Evolutionary conservation across 2,329 filamentous ascomycete genomes (phyloP).

Genomic region (Ophiosphaerella korrae): DNA sequence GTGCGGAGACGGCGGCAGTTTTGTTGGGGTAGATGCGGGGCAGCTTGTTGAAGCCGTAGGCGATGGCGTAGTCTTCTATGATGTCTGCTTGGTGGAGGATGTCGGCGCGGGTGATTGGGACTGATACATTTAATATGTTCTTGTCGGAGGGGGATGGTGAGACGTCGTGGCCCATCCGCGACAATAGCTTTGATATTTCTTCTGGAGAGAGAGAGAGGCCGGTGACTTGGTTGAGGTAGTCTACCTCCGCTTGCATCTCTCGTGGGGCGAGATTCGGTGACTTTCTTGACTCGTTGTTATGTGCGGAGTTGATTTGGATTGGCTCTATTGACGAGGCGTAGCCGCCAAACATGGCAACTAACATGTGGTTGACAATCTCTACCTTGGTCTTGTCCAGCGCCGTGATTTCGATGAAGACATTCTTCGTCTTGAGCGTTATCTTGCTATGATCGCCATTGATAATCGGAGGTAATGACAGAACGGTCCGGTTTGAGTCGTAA

Average conservation of each 20-base stretch:
- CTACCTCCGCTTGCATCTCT: slow-evolving; percentile 78
- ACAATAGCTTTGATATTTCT: slow-evolving; percentile 77
- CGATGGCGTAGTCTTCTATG: slow-evolving; percentile 97
- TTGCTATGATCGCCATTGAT: slow-evolving; percentile 98
- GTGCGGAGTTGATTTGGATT: slow-evolving; percentile 86
- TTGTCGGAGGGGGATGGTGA: slow-evolving; percentile 73
- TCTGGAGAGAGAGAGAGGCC: slow-evolving; percentile 77
- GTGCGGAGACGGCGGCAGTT: slow-evolving; percentile 82
- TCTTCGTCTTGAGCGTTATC: slow-evolving; percentile 87
- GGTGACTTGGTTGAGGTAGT: slow-evolving; percentile 92
- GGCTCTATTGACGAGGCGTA: slow-evolving; percentile 96
- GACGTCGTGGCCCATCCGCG: slow-evolving; percentile 87
- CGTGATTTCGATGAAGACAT: slow-evolving; percentile 96
- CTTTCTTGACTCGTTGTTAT: slow-evolving; percentile 82
- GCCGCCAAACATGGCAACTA: slow-evolving; percentile 95
- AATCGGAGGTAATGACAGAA: slow-evolving; percentile 94
- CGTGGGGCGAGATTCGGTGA: slow-evolving; percentile 82
- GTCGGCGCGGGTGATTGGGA: slow-evolving; percentile 90
- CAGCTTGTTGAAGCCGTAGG: slow-evolving; percentile 96
- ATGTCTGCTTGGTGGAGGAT: slow-evolving; percentile 96
- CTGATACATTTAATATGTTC: slow-evolving; percentile 73
- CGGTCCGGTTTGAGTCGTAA: slow-evolving; percentile 82
- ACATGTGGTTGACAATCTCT: slow-evolving; percentile 92
- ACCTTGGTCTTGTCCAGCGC: slow-evolving; percentile 95
- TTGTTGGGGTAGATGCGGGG: slow-evolving; percentile 86